phyloP scores from a whole-genome alignment of 495 filamentous ascomycete species.

The Talaromyces wortmannii region DNA sequence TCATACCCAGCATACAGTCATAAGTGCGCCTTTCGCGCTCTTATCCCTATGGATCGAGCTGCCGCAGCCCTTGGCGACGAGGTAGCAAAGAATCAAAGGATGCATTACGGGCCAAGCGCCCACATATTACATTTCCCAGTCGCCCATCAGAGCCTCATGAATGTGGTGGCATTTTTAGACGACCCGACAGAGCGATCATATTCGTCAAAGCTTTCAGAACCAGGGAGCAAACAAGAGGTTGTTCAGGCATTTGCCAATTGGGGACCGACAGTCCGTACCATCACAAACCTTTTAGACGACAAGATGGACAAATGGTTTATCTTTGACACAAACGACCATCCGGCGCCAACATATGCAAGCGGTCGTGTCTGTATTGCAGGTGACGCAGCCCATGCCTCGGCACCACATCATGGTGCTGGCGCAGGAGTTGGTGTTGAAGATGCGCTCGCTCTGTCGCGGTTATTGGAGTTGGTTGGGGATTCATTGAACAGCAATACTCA shows the following conservation, averaged over 20 bases:
- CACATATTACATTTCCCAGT: conserved; percentile 44
- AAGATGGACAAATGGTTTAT: conserved; percentile 48
- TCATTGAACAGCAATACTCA: neutral
- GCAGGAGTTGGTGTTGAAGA: conserved; percentile 52
- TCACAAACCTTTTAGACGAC: conserved; percentile 35
- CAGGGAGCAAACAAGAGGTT: conserved; percentile 17
- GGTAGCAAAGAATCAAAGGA: conserved; percentile 30
- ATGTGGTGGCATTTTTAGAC: conserved; percentile 39
- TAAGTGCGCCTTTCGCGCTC: conserved; percentile 45
- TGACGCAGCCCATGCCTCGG: conserved; percentile 37
- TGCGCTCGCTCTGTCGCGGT: conserved; percentile 28
- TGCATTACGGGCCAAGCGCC: conserved; percentile 35
- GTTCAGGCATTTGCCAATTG: conserved; percentile 23
- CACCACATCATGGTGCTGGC: conserved; percentile 46
- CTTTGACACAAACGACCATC: conserved; percentile 43
- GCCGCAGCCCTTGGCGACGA: conserved; percentile 28
- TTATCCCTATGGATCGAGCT: conserved; percentile 42
- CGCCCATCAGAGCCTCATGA: conserved; percentile 25
- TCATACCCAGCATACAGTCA: conserved; percentile 40
- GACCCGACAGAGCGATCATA: conserved; percentile 31
- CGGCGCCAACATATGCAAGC: conserved; percentile 26
- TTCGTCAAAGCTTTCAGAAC: conserved; percentile 13
- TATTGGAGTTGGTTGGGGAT: conserved; percentile 16
- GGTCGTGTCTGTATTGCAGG: conserved; percentile 41
- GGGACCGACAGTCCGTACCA: conserved; percentile 23